Conservation (phyloP, 352 stramenopile species). For the Globisporangium cystogenes region DNA sequence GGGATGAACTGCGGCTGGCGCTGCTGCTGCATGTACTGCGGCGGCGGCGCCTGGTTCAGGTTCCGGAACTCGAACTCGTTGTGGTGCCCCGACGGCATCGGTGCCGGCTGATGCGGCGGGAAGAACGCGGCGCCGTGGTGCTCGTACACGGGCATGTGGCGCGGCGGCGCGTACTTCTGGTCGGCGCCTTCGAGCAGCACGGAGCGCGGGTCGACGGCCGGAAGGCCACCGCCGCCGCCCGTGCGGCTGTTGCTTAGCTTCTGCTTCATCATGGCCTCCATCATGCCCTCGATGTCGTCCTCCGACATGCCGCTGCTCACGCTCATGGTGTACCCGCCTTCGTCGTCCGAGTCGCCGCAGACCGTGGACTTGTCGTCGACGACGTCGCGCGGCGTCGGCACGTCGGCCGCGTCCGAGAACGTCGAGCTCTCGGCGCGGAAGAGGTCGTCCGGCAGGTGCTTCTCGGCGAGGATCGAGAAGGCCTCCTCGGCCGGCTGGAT, state of each 20-base stretch:
- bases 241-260: constrained; percentile 4
- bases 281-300: constrained; percentile 13
- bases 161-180: constrained; percentile 1
- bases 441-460: constrained; percentile 8
- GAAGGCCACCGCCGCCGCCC: background rate
- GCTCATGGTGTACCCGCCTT: constrained; percentile 9
- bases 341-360: constrained; percentile 12
- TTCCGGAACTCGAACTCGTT: constrained; percentile 11
- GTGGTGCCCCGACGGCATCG: constrained; percentile 1
- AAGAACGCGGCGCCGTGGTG: background rate
- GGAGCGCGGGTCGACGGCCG: background rate
- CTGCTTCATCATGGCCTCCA: constrained; percentile 12
- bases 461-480: constrained; percentile 11
- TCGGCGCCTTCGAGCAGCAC: constrained; percentile 5
- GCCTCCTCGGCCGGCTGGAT: constrained; percentile 9
- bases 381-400: constrained; percentile 1
- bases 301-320: constrained; percentile 15
- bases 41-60: constrained; percentile 1
- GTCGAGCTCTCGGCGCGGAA: constrained; percentile 7
- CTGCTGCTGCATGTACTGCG: background rate
- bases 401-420: constrained; percentile 4
- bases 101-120: background rate
- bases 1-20: background rate
- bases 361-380: constrained; percentile 10
- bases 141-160: constrained; percentile 2